These are phyloP conservation scores for Picea abies DNA, from an alignment of 83 land plant genomes.

Conservation along the genomic window DNA sequence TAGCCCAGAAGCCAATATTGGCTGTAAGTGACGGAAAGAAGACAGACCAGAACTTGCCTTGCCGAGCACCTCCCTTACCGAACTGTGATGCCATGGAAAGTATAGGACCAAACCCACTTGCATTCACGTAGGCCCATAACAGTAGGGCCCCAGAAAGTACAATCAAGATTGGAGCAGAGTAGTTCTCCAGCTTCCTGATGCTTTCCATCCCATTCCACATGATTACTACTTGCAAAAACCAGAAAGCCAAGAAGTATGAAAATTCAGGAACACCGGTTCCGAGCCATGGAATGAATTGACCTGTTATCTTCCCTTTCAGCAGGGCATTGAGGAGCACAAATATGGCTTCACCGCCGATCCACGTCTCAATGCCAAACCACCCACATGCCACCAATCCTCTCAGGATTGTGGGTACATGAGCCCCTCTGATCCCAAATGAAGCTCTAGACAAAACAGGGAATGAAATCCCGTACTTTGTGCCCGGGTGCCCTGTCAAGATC, in stretches of 20 bases:
- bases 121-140: constrained; percentile 72
- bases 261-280: constrained; percentile 73
- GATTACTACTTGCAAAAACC: constrained; percentile 58
- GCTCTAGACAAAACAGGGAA: constrained; percentile 86
- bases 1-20: constrained; percentile 90
- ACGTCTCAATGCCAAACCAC: constrained; percentile 96
- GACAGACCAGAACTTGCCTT: constrained; percentile 69
- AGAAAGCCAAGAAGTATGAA: constrained; percentile 73
- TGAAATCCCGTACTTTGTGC: constrained; percentile 82
- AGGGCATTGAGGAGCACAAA: constrained; percentile 56
- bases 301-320: constrained; percentile 13
- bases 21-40: constrained; percentile 94
- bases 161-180: constrained; percentile 67
- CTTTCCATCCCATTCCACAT: constrained; percentile 76
- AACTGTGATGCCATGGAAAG: constrained; percentile 65
- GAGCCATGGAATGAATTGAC: constrained; percentile 42
- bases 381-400: constrained; percentile 92
- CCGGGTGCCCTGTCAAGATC: constrained; percentile 75
- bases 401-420: constrained; percentile 78
- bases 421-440: constrained; percentile 80
- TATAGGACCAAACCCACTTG: constrained; percentile 75
- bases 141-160: constrained; percentile 39
- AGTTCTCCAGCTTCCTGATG: constrained; percentile 59
- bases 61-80: constrained; percentile 34
- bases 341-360: constrained; percentile 95